Evolutionary conservation across 345 rosid species (phyloP).

Genomic region (Lepidium africanum): DNA sequence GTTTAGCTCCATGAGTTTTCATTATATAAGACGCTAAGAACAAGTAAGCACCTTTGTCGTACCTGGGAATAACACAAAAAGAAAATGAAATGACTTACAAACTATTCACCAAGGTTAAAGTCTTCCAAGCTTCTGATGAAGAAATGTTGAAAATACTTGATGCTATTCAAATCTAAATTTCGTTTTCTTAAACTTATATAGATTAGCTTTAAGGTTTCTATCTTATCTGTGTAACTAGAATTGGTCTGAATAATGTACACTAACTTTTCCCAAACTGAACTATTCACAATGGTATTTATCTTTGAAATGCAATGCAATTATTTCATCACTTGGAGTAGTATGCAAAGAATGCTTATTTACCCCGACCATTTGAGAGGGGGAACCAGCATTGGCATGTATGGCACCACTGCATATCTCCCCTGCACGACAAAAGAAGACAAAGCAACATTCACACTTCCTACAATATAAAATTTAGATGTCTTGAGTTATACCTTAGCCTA

Average conservation of each 20-base stretch:
- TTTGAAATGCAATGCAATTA: slow-evolving; percentile 1
- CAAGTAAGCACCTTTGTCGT: slow-evolving; percentile 85
- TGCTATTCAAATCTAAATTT: background rate
- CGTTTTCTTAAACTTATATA: background rate
- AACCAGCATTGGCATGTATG: slow-evolving; percentile 98
- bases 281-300: background rate
- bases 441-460: slow-evolving; percentile 2
- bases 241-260: background rate
- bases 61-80: slow-evolving; percentile 38
- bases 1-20: slow-evolving; percentile 85
- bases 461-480: background rate
- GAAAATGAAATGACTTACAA: background rate
- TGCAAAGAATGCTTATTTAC: slow-evolving; percentile 38
- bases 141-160: background rate
- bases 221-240: slow-evolving; percentile 1
- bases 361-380: slow-evolving; percentile 94
- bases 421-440: slow-evolving; percentile 32
- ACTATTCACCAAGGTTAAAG: background rate
- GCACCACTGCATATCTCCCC: slow-evolving; percentile 96
- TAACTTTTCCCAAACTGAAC: background rate
- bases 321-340: background rate
- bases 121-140: slow-evolving; percentile 5
- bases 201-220: background rate
- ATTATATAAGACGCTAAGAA: slow-evolving; percentile 79
- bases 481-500: background rate